These are phyloP conservation scores for Backusella mclennaniae DNA, from an alignment of 192 early-diverging fungal genomes.

Conservation along the genomic window DNA sequence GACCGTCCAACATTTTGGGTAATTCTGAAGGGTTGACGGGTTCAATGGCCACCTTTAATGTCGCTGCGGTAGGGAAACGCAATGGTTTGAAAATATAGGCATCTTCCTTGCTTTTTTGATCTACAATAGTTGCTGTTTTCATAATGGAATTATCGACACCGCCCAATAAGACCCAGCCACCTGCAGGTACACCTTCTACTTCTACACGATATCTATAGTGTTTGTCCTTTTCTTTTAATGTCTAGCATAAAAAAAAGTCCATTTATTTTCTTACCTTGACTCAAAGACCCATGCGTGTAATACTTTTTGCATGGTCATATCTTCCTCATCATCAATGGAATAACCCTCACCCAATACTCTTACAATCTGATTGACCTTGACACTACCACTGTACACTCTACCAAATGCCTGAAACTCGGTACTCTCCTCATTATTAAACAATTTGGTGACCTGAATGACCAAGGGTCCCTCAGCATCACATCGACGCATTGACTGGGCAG, in stretches of 20 bases:
- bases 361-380: slow-evolving; percentile 73
- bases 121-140: slow-evolving; percentile 94
- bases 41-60: slow-evolving; percentile 95
- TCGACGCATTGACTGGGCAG: slow-evolving; percentile 66
- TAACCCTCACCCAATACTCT: slow-evolving; percentile 93
- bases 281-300: slow-evolving; percentile 74
- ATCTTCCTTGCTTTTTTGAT: slow-evolving; percentile 62
- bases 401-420: slow-evolving; percentile 88
- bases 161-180: slow-evolving; percentile 86
- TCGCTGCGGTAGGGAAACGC: slow-evolving; percentile 76
- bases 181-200: slow-evolving; percentile 77
- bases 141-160: slow-evolving; percentile 93
- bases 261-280: slow-evolving; percentile 55
- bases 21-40: slow-evolving; percentile 97
- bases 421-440: slow-evolving; percentile 88
- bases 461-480: slow-evolving; percentile 91
- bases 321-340: slow-evolving; percentile 92
- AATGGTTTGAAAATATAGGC: slow-evolving; percentile 84
- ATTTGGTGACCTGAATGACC: slow-evolving; percentile 90
- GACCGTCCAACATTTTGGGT: slow-evolving; percentile 96
- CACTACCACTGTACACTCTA: slow-evolving; percentile 90
- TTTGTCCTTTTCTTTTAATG: too few relatives aligned
- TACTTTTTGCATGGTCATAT: slow-evolving; percentile 86
- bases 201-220: slow-evolving; percentile 72
- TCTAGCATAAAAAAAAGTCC: background rate